phyloP scores from a whole-genome alignment of 1,284 basidiomycete species.

The Spongispora temasekensis region DNA sequence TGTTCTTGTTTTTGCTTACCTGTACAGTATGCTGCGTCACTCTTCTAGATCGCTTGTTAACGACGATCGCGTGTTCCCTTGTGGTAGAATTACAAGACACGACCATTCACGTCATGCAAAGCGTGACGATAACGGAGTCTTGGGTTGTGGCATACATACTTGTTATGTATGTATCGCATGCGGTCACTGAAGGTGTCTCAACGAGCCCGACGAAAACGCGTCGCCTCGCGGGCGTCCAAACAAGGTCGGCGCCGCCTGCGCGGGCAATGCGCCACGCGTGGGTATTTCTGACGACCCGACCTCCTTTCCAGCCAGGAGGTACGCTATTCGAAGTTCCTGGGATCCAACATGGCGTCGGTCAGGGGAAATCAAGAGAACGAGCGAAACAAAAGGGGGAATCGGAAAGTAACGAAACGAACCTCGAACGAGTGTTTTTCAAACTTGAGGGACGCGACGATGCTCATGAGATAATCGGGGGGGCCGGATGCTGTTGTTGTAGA shows the following conservation, averaged over 20 bases:
- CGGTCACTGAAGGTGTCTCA: conserved; percentile 16
- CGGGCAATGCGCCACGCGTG: conserved; percentile 28
- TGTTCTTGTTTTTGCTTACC: no score
- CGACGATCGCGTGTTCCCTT: no score
- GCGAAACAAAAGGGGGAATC: not conserved
- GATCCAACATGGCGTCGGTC: not conserved
- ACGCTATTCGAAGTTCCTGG: conserved; percentile 38
- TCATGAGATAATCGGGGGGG: conserved; percentile 30
- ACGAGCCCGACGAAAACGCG: conserved; percentile 29
- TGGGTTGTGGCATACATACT: no score
- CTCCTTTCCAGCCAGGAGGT: conserved; percentile 29
- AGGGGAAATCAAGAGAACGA: not conserved
- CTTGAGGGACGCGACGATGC: conserved; percentile 28
- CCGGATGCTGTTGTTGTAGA: conserved; percentile 13
- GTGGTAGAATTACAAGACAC: not conserved
- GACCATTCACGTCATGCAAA: conserved; percentile 3
- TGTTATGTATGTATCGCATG: no score
- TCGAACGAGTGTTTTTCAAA: conserved; percentile 37
- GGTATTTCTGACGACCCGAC: conserved; percentile 37
- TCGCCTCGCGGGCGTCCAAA: conserved; percentile 36
- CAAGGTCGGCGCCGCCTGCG: conserved; percentile 27
- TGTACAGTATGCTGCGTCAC: no score
- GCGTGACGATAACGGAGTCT: not conserved
- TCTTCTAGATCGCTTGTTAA: no score
- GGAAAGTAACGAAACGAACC: conserved; percentile 17